Conservation (phyloP, 2,329 filamentous ascomycete genomes). For the Sordariomycetes sp. region DNA sequence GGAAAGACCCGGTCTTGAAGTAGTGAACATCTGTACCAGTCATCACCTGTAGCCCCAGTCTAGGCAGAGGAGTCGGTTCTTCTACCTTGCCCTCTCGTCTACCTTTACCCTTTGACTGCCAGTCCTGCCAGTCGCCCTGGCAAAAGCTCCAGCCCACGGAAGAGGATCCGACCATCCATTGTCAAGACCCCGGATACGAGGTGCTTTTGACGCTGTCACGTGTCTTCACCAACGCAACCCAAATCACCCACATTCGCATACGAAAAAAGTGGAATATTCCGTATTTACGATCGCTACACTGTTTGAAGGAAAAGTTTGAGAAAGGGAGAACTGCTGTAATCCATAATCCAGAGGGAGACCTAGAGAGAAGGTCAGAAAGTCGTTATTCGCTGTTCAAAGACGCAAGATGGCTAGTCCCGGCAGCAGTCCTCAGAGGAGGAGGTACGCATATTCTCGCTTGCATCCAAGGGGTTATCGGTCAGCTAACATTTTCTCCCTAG, state of each 20-base stretch:
- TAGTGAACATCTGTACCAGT: not conserved
- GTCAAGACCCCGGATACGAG: not conserved
- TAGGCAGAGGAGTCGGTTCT: too few species aligned
- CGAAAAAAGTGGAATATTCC: constrained; percentile 1
- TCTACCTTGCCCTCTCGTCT: too few species aligned
- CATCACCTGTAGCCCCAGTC: not conserved
- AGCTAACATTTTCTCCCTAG: constrained; percentile 35
- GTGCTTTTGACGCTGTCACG: not conserved
- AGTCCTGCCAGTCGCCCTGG: not conserved
- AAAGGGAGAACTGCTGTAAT: not conserved
- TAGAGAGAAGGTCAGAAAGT: constrained; percentile 8
- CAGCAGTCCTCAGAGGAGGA: constrained; percentile 77
- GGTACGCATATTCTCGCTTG: constrained; percentile 29
- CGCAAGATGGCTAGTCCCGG: constrained; percentile 78
- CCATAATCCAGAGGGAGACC: not conserved
- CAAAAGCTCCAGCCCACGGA: not conserved
- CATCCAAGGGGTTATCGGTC: not conserved
- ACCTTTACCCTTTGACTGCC: too few species aligned
- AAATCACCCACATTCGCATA: constrained; percentile 5
- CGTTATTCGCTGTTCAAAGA: constrained; percentile 4
- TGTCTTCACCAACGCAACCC: not conserved
- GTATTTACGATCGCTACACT: constrained; percentile 27
- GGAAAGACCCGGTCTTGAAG: not conserved
- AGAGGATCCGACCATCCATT: not conserved
- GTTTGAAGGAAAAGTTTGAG: constrained; percentile 7